Evolutionary conservation across 2,329 filamentous ascomycete species (phyloP).

Genomic region (Diplocarpon mali): DNA sequence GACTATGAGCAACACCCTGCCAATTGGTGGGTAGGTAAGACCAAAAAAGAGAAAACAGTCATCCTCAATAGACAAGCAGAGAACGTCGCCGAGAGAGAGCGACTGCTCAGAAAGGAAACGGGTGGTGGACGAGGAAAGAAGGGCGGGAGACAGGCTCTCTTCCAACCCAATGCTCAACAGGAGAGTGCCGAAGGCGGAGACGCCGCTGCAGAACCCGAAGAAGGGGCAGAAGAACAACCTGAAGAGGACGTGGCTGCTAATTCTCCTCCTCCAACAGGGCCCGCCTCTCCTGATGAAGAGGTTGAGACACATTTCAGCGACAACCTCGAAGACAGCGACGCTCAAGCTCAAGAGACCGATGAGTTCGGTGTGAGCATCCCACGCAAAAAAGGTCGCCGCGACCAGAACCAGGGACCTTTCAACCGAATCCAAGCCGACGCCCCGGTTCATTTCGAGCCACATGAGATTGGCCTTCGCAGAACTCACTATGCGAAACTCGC

Average conservation of each 20-base stretch:
- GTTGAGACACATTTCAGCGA: conserved; percentile 10
- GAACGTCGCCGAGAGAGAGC: conserved; percentile 3
- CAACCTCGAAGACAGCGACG: conserved; percentile 15
- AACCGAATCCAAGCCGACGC: conserved; percentile 4
- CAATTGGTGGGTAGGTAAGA: conserved; percentile 14
- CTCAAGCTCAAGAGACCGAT: conserved; percentile 19
- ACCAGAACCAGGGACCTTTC: background rate
- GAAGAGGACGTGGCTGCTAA: conserved; percentile 2
- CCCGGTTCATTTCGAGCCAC: conserved; percentile 19
- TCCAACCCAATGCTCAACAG: background rate
- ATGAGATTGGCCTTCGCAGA: conserved; percentile 25
- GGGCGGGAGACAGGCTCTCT: conserved; percentile 4
- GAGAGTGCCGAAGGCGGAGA: conserved; percentile 2
- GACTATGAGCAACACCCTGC: conserved; percentile 19
- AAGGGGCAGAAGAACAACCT: conserved; percentile 6
- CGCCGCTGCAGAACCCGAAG: conserved; percentile 2
- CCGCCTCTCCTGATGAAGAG: conserved; percentile 1
- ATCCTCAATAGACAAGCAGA: conserved; percentile 4
- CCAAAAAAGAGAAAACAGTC: conserved; percentile 5
- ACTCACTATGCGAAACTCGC: conserved; percentile 17
- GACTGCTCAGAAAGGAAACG: background rate
- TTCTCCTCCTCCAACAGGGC: conserved; percentile 1
- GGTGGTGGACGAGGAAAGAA: conserved; percentile 1
- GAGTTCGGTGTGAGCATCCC: conserved; percentile 23
- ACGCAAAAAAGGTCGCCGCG: conserved; percentile 9